Percentiles rank a stretch among this genome's conserved stretches.
Conservation (phyloP, 2,329 filamentous ascomycete species). For the Pseudogymnoascus sp. region DNA sequence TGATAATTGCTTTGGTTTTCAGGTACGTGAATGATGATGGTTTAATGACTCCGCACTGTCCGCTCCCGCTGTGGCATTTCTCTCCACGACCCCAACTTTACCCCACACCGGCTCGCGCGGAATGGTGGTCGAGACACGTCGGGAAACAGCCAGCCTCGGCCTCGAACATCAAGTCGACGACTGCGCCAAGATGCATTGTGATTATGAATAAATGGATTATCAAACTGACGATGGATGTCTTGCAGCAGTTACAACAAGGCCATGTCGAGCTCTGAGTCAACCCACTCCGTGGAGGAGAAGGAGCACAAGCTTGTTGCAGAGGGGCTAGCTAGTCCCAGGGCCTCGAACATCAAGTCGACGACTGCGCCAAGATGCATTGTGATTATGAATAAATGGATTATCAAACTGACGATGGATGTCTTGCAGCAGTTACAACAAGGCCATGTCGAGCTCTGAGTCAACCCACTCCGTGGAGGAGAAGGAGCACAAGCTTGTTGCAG, state of each 20-base stretch:
- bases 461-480: not conserved
- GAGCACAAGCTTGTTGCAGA: too few relatives aligned
- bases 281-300: too few relatives aligned
- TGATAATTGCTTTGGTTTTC: not conserved
- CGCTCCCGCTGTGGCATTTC: not conserved
- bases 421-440: not conserved
- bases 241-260: not conserved
- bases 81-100: not conserved
- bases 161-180: not conserved
- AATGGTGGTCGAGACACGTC: not conserved
- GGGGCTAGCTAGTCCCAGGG: too few relatives aligned
- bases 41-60: not conserved
- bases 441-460: not conserved
- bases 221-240: not conserved
- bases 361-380: not conserved
- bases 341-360: not conserved
- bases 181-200: not conserved
- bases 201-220: not conserved
- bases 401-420: not conserved
- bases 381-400: not conserved
- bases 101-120: constrained; percentile 3
- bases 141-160: not conserved
- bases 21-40: not conserved
- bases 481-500: not conserved
- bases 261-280: not conserved